Conservation (phyloP, 441 rosid genomes). For the Brassica hybrid region DNA sequence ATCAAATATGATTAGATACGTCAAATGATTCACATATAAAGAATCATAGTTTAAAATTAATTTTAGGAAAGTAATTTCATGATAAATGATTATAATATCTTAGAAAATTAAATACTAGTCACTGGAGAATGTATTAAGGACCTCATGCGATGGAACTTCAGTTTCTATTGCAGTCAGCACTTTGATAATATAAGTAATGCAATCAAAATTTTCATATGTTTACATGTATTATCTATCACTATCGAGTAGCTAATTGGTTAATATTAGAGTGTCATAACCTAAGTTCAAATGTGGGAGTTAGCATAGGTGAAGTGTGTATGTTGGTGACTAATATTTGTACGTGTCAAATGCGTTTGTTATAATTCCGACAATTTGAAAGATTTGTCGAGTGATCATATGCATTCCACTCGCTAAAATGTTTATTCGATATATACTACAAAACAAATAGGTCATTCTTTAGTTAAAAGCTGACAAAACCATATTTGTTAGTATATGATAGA, state of each 20-base stretch:
- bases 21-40: background rate
- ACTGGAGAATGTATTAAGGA: background rate
- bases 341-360: background rate
- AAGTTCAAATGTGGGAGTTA: background rate
- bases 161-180: background rate
- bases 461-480: conserved; percentile 29
- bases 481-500: conserved; percentile 48
- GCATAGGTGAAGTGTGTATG: background rate
- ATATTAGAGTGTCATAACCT: background rate
- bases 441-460: conserved; percentile 6
- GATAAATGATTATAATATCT: background rate
- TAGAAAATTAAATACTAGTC: background rate
- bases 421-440: conserved; percentile 4
- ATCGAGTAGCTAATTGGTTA: background rate
- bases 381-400: background rate
- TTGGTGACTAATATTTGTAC: background rate
- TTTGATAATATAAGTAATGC: background rate
- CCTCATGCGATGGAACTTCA: background rate
- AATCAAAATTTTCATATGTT: background rate
- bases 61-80: conserved; percentile 16
- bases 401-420: background rate
- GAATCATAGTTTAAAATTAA: background rate
- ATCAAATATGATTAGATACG: background rate
- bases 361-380: background rate
- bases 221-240: background rate